Evolutionary conservation across 176 grass and related monocot genomes (phyloP).

Genomic region (Hordeum marinum): DNA sequence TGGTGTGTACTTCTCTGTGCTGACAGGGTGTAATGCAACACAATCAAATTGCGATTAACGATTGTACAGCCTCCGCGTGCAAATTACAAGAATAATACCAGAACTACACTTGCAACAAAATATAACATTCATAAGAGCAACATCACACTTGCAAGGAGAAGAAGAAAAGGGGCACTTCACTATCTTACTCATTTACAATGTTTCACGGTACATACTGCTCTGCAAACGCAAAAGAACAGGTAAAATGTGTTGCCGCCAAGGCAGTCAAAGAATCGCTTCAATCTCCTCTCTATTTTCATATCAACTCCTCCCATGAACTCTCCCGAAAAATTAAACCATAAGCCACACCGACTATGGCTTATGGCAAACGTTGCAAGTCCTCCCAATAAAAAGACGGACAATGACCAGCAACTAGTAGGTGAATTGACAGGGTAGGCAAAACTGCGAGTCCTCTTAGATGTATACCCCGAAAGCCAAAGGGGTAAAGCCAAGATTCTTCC

Average conservation of each 20-base stretch:
- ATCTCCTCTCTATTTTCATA: constrained; percentile 36
- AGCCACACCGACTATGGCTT: constrained; percentile 21
- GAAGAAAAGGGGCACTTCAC: constrained; percentile 26
- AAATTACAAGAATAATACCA: background rate
- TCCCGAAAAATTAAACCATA: constrained; percentile 21
- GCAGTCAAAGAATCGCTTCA: constrained; percentile 30
- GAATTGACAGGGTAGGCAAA: constrained; percentile 45
- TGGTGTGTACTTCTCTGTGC: background rate
- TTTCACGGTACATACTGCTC: constrained; percentile 32
- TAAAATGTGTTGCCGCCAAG: constrained; percentile 24
- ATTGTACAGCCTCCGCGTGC: background rate
- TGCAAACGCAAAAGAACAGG: constrained; percentile 15
- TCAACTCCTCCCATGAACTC: constrained; percentile 13
- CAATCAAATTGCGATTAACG: background rate
- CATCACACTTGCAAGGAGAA: constrained; percentile 3
- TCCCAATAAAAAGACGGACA: constrained; percentile 62
- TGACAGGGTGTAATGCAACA: background rate
- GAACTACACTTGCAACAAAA: background rate
- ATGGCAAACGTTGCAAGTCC: constrained; percentile 47
- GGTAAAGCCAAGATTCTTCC: constrained; percentile 37
- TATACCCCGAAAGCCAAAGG: constrained; percentile 23
- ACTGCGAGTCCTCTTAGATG: constrained; percentile 43
- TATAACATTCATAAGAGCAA: background rate
- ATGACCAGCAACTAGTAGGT: constrained; percentile 51
- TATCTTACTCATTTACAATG: constrained; percentile 40